phyloP scores from a whole-genome alignment of 2,329 filamentous ascomycete species.

The Phaeosphaeria sp. region DNA sequence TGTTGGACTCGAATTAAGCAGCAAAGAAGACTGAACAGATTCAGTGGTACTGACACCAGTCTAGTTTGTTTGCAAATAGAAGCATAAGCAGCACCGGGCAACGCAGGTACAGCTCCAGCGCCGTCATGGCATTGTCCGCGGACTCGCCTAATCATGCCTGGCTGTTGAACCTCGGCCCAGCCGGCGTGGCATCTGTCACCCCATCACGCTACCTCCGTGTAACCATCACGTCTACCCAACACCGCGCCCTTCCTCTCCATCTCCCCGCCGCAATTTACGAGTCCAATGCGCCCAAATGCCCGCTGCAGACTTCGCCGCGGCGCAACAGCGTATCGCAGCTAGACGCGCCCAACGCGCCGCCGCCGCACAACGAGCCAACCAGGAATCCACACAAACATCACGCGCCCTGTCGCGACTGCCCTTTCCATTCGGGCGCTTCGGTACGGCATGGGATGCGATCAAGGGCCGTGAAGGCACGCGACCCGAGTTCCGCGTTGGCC shows the following conservation, averaged over 20 bases:
- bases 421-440: constrained; percentile 66
- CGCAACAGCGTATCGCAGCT: constrained; percentile 84
- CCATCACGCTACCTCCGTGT: constrained; percentile 30
- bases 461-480: constrained; percentile 78
- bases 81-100: background rate
- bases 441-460: constrained; percentile 71
- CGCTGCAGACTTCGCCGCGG: constrained; percentile 79
- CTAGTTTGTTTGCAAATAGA: background rate
- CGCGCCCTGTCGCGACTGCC: constrained; percentile 53
- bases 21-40: background rate
- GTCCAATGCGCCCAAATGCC: constrained; percentile 38
- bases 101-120: background rate
- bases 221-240: constrained; percentile 6
- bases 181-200: constrained; percentile 9
- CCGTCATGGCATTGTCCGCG: background rate
- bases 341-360: constrained; percentile 79
- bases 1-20: background rate
- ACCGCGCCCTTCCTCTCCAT: background rate
- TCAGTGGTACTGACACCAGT: background rate
- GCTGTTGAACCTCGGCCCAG: constrained; percentile 37
- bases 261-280: constrained; percentile 2
- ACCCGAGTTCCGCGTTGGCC: constrained; percentile 90
- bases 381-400: constrained; percentile 53
- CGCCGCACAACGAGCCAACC: constrained; percentile 60
- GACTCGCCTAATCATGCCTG: constrained; percentile 10